These are phyloP conservation scores for Annulohypoxylon bovei DNA, from an alignment of 495 filamentous ascomycete species.

Conservation along the genomic window DNA sequence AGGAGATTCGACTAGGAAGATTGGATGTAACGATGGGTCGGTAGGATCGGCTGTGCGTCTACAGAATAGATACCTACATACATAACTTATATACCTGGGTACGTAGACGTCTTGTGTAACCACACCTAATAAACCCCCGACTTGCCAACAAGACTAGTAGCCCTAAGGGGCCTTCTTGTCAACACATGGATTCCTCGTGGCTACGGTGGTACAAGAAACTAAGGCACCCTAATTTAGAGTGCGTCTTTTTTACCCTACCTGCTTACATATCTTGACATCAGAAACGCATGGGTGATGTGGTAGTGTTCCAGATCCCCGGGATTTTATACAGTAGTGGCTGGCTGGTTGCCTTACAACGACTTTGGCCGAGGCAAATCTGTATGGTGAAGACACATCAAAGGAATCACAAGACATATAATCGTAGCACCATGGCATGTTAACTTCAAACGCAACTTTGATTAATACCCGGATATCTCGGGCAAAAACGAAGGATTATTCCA, in stretches of 20 bases:
- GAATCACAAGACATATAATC: neutral
- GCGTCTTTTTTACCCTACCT: conserved; percentile 16
- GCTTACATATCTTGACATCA: conserved; percentile 11
- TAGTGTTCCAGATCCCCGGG: conserved; percentile 27
- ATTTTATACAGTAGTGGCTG: neutral
- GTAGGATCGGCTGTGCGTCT: conserved; percentile 37
- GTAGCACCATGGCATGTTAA: neutral
- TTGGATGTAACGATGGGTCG: conserved; percentile 21
- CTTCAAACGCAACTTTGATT: conserved; percentile 35
- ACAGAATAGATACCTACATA: conserved; percentile 16
- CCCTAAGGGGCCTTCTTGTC: conserved; percentile 27
- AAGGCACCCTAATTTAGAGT: conserved; percentile 41
- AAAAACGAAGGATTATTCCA: conserved; percentile 27
- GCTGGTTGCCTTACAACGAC: neutral
- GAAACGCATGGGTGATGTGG: conserved; percentile 14
- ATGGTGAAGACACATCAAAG: neutral
- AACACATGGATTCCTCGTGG: conserved; percentile 42
- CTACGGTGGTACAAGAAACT: conserved; percentile 32
- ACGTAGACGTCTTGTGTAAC: conserved; percentile 26
- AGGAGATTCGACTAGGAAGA: neutral
- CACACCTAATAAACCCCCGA: conserved; percentile 37
- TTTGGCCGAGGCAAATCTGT: neutral
- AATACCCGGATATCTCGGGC: conserved; percentile 35
- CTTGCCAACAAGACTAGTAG: conserved; percentile 20
- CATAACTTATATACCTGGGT: neutral